Evolutionary conservation across 768 basidiomycete genomes (phyloP), one percentile per base, ranked within the genome.

Genomic region (Chiua virens): DNA sequence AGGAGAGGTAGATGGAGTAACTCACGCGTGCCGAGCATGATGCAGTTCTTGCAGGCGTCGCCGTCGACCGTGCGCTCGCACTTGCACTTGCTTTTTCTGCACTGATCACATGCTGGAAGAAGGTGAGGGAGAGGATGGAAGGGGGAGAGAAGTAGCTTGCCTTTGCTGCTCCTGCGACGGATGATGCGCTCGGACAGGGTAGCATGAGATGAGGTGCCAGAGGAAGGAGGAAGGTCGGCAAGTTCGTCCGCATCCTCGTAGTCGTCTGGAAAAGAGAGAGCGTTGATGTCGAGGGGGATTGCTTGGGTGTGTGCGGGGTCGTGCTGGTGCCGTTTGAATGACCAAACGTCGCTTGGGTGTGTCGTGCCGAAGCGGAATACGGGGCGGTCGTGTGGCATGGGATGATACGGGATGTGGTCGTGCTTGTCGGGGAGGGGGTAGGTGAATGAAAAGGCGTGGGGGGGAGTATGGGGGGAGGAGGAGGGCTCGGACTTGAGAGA

Each of bases 61-160:
- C 73, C 77, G 32, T 79, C 74, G 13, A 71, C 69, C 10, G 79
- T 54, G 32, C 87, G 82, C 69, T 92, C 91, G 68, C 91, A 92
- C 71, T 92, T 92, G 75, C 91, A 92, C 64, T 92, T 92, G 62
- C 84, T 87, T 69, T 92, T 92, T 49, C 90, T 81, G 67, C 91
- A 92, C 62, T 92, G 89, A 70, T 92, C 90, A 71, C 90, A 93
- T 21, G 91, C 89, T 87, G 56, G 15, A 11, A 13, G 5, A 27
- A 34, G n/a, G 38, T 39, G 21, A 44, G 49, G 23, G 11, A 1
- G 37, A 14, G 18, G 27, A 4, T 15, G 11, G 32, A 13, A 8
- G 25, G 5, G 18, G 18, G 41, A 44, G 37, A 68, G 30, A 30
- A 14, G 13, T 30, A 7, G 30, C 70, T 20, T 57, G 80, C 86